Evolutionary conservation across 805 yeast genomes (phyloP), one percentile per base, ranked within the genome.

Genomic region (Candida sanyiensis): DNA sequence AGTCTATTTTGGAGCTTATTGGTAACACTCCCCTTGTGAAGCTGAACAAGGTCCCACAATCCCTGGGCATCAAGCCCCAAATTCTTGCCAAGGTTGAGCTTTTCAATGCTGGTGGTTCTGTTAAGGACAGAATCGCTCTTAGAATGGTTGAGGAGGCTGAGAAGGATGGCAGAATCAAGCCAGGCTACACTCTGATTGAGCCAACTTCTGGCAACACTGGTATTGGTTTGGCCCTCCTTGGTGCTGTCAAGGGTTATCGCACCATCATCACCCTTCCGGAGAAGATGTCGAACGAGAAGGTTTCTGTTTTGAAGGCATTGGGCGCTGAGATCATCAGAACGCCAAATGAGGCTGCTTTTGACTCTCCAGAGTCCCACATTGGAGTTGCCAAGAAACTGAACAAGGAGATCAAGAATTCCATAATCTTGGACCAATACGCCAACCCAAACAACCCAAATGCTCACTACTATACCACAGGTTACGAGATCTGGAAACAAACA

Each of bases 151-250:
- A 82, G 52, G 83, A 83, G 57, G 95, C 95, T 21, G 95, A 85
- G 61, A 73, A 72, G 48, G 64, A 69, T 12, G 95, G 95, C 37
- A 63, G 75, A 47, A 82, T 85, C 54, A 83, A 80, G 61, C 94
- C 94, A n/a, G 90, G 90, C 5, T 73, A 77, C 56, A 84, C 94
- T 24, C 64, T 85, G 56, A 85, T 86, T 49, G 95, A 85, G 63
- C 95, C 95, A 40, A 86, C 95, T 9, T 81, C 90, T 9, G 95
- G 95, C 55, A 85, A 85, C 66, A 85, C 95, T 32, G 95, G 95
- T 63, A 86, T 85, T 56, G 95, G 95, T 43, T 70, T 85, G 50
- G 95, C 95, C 10, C 69, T 85, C 20, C 77, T 83, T 15, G 95
- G 93, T 52, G 95, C 95, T 29, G 85, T 86, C 30, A 79, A 75